phyloP scores from a whole-genome alignment of 495 filamentous ascomycete genomes.

The Neurospora sp. region DNA sequence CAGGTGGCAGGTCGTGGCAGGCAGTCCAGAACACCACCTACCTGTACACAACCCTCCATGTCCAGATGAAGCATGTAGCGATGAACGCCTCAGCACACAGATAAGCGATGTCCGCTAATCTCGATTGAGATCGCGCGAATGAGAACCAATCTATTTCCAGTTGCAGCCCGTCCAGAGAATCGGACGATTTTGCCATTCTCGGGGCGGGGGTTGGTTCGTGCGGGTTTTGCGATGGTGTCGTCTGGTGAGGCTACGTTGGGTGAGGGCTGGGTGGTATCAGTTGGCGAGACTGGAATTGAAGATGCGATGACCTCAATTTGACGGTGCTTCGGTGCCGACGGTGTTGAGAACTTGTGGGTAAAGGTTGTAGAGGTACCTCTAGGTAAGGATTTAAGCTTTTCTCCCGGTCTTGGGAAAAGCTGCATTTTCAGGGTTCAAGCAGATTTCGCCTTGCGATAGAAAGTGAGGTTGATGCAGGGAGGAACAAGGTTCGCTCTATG shows the following conservation, averaged over 20 bases:
- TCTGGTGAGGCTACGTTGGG: neutral
- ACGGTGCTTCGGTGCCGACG: neutral
- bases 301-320: neutral
- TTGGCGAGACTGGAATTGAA: neutral
- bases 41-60: neutral
- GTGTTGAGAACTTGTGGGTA: neutral
- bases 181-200: neutral
- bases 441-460: neutral
- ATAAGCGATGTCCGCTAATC: neutral
- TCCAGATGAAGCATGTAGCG: neutral
- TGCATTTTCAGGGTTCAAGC: neutral
- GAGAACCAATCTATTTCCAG: neutral
- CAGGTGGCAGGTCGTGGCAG: neutral
- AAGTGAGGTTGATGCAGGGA: neutral
- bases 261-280: neutral
- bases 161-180: neutral
- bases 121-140: neutral
- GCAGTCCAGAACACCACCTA: neutral
- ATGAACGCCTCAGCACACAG: neutral
- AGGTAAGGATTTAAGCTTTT: neutral
- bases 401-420: neutral
- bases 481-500: neutral
- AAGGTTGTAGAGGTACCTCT: neutral
- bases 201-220: neutral
- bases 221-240: neutral